These are phyloP conservation scores for Ettlia oleoabundans DNA, from an alignment of 139 green algal species.

Conservation along the genomic window DNA sequence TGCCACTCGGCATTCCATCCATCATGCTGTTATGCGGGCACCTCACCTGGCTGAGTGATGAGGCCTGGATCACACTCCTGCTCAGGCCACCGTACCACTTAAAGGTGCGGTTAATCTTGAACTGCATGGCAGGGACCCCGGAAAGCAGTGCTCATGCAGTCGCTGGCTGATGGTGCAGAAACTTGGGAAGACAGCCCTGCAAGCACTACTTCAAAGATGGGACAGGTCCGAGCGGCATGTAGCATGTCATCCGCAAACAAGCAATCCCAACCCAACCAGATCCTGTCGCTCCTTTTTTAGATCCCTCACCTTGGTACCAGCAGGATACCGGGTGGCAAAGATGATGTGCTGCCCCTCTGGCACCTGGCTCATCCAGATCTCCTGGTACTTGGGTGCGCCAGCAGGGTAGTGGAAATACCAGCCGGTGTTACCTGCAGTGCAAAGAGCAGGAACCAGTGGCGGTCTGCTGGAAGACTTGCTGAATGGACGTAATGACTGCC, in stretches of 20 bases:
- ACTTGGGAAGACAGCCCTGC: too few species aligned
- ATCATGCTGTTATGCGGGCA: not conserved
- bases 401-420: slow-evolving; percentile 57
- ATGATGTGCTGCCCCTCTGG: slow-evolving; percentile 45
- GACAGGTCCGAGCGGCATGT: too few species aligned
- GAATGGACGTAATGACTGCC: too few species aligned
- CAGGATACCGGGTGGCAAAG: slow-evolving; percentile 55
- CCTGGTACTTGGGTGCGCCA: slow-evolving; percentile 44
- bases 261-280: too few species aligned
- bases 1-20: not conserved
- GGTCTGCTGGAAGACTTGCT: too few species aligned
- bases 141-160: too few species aligned
- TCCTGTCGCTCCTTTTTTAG: too few species aligned
- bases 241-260: too few species aligned
- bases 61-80: slow-evolving; percentile 12
- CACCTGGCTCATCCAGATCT: slow-evolving; percentile 54
- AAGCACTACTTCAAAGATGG: too few species aligned
- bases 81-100: slow-evolving; percentile 36
- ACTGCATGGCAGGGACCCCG: too few species aligned
- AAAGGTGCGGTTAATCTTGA: slow-evolving; percentile 22
- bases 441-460: too few species aligned
- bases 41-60: slow-evolving; percentile 36
- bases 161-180: too few species aligned
- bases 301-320: slow-evolving; percentile 23
- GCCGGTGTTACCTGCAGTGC: slow-evolving; percentile 43